Conservation (phyloP, 768 basidiomycete genomes). For the Austroboletus eburneus region DNA sequence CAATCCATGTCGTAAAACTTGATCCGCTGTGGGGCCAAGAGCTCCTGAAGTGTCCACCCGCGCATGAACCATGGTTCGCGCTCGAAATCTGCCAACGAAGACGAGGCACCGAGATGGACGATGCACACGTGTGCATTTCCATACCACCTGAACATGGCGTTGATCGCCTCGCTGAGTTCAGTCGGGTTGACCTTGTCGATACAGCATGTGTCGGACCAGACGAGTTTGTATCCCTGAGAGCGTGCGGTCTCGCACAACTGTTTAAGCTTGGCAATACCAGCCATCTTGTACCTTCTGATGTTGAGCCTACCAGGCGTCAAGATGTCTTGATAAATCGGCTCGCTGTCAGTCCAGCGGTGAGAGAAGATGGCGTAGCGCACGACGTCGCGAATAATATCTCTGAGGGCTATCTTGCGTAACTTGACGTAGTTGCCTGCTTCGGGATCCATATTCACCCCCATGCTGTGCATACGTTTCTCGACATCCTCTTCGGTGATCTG, state of each 20-base stretch:
- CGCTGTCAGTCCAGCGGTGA: conserved; percentile 2
- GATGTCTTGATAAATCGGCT: conserved; percentile 22
- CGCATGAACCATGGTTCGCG: conserved; percentile 11
- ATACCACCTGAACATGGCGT: conserved; percentile 14
- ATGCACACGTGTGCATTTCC: conserved; percentile 11
- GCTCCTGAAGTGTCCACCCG: conserved; percentile 14
- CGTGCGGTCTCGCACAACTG: conserved; percentile 21
- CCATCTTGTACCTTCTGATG: conserved; percentile 3
- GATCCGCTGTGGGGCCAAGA: conserved; percentile 8
- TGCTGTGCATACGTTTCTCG: not conserved
- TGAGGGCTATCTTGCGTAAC: conserved; percentile 10
- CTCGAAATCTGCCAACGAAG: conserved; percentile 1
- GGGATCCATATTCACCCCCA: conserved; percentile 1
- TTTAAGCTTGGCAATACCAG: conserved; percentile 15
- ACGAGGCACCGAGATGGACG: conserved; percentile 8
- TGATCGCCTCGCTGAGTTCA: conserved; percentile 11
- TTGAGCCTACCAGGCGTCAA: not conserved
- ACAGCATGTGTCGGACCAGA: conserved; percentile 22
- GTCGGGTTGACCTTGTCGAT: conserved; percentile 14
- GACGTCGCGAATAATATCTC: conserved; percentile 15
- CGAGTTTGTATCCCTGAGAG: conserved; percentile 14
- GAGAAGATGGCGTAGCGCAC: conserved; percentile 24
- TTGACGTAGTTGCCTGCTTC: conserved; percentile 15
- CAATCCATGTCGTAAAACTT: conserved; percentile 11
- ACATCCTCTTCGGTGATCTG: conserved; percentile 17